Base-by-base conservation (phyloP, 1,284 basidiomycete species). In the Psilocybe mexicana region DNA sequence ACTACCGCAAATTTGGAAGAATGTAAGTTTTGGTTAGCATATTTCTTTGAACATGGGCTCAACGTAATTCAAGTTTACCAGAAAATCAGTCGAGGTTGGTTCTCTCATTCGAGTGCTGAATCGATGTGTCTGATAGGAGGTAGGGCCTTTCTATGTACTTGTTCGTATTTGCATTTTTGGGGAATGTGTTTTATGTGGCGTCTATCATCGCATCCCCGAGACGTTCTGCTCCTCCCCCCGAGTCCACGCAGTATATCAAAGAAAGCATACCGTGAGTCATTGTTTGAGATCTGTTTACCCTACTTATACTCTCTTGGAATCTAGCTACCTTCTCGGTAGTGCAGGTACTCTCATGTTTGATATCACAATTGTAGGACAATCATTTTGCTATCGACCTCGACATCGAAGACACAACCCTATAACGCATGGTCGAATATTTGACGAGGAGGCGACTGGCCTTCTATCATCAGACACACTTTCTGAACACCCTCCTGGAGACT, bases 1-100 rank as follows among this genome's bases (percentile, higher is more conserved):
- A 52, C 75, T 97, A 66, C 95, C 95, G 28, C 95, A 97, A 72
- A 96, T 98, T 63, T 97, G 94, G 94, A 96, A 95, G 74, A 97
- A 97, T 67, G 94, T 96, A 70, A 73, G 93, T 86, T 6, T 57
- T 8, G 12, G 25, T 54, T 35, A 24, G 35, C 52, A 30, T 49
- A n/a, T 28, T 10, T 35, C n/a, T 12, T 4, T 12, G 3, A 23
- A 36, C 14, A 23, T 6, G 25, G 47, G 11, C 28, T 55, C 8
- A 35, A 26, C 42, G 38, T 43, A n/a, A 42, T 40, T 28, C 11
- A 66, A 96, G 94, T 97, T 86, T 70, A 85, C 83, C 55, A 85
- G 95, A 59, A 93, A 94, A 76, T 96, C 94, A 18, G 92, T 96
- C 12, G 94, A 95, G 79, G 87, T 88, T 6, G n/a, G 38, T 40